phyloP scores from a whole-genome alignment of 768 basidiomycete genomes.

The Boletus pseudo-olivaceus region DNA sequence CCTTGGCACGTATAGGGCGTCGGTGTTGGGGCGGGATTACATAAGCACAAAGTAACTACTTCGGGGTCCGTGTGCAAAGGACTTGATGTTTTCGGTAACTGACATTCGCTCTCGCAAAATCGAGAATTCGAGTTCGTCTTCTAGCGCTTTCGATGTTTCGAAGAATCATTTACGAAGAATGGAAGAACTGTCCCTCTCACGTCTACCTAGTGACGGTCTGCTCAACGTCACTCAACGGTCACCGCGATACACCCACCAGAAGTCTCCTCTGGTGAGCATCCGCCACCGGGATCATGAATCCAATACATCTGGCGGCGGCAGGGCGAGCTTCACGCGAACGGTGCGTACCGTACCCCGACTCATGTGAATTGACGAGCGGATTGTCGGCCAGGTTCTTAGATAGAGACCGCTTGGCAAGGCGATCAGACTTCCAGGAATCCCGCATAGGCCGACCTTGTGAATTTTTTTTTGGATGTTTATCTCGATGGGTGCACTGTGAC shows the following conservation, averaged over 20 bases:
- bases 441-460: slow-evolving; percentile 9
- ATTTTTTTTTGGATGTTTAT: slow-evolving; percentile 16
- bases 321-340: neutral
- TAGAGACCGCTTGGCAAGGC: neutral
- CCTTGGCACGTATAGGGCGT: neutral
- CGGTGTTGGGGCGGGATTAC: slow-evolving; percentile 1
- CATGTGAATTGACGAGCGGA: neutral
- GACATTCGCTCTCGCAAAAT: slow-evolving; percentile 16
- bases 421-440: slow-evolving; percentile 16
- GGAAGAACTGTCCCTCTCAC: slow-evolving; percentile 13
- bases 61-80: neutral
- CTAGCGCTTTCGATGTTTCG: slow-evolving; percentile 9
- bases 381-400: neutral
- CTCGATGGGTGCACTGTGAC: slow-evolving; percentile 9
- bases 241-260: neutral
- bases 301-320: neutral
- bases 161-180: slow-evolving; percentile 20
- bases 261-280: slow-evolving; percentile 3
- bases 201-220: slow-evolving; percentile 6
- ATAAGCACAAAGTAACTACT: neutral
- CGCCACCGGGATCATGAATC: slow-evolving; percentile 18
- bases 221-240: neutral
- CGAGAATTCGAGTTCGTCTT: slow-evolving; percentile 13
- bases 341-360: slow-evolving; percentile 1
- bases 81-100: neutral